A percentile compares a stretch with the other conserved stretches of the same genome.
Conservation (phyloP, 345 rosid genomes). For the Heritiera littoralis region DNA sequence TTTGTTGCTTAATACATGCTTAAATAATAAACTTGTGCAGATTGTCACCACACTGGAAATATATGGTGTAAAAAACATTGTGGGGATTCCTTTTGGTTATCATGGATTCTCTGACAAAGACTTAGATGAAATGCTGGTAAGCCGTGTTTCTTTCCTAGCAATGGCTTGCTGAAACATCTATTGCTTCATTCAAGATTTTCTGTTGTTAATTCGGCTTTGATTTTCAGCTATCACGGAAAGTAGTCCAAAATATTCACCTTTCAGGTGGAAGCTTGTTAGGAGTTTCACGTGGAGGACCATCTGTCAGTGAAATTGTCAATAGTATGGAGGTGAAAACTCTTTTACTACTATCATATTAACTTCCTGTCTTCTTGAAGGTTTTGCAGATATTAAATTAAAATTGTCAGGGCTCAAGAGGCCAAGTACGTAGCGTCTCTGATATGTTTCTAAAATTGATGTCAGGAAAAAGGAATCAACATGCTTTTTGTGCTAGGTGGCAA, state of each 20-base stretch:
- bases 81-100: conserved; percentile 95
- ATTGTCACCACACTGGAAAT: conserved; percentile 94
- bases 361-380: conserved; percentile 1
- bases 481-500: conserved; percentile 96
- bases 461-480: conserved; percentile 99
- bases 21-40: conserved; percentile 44
- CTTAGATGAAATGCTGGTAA: conserved; percentile 80
- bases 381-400: conserved; percentile 13
- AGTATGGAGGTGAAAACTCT: conserved; percentile 62
- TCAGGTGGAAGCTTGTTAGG: conserved; percentile 99
- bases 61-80: conserved; percentile 89
- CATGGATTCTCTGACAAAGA: conserved; percentile 78
- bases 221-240: conserved; percentile 84
- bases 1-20: conserved; percentile 18
- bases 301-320: conserved; percentile 69
- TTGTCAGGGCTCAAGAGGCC: not conserved
- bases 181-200: conserved; percentile 11
- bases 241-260: conserved; percentile 93
- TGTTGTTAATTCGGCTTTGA: conserved; percentile 21
- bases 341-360: not conserved
- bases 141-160: conserved; percentile 15
- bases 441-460: conserved; percentile 28
- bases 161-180: conserved; percentile 11
- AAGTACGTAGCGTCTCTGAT: conserved; percentile 11
- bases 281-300: conserved; percentile 91